Evolutionary conservation across 805 yeast genomes (phyloP).

Genomic region (Candida schatavii): DNA sequence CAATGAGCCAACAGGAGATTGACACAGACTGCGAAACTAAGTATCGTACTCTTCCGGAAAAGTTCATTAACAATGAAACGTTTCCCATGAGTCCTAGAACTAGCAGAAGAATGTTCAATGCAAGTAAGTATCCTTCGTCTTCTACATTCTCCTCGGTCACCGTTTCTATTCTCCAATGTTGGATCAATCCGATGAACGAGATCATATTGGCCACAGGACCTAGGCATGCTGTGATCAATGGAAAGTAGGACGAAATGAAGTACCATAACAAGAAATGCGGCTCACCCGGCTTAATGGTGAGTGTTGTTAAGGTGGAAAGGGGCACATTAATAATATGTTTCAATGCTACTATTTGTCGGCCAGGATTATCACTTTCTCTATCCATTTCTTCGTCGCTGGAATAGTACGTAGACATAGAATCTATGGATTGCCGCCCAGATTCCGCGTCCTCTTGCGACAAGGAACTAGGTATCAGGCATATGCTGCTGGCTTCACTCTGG

Average conservation of each 20-base stretch:
- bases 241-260: conserved; percentile 63
- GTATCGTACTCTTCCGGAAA: conserved; percentile 57
- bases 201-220: conserved; percentile 79
- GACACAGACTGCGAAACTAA: conserved; percentile 60
- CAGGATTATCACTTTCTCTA: not conserved
- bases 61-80: conserved; percentile 65
- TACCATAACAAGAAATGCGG: conserved; percentile 54
- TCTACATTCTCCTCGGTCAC: conserved; percentile 18
- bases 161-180: conserved; percentile 55
- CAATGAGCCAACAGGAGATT: conserved; percentile 61
- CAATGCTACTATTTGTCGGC: conserved; percentile 14
- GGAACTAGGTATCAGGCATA: not conserved
- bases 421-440: not conserved
- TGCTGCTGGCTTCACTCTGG: not conserved
- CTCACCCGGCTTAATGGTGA: conserved; percentile 38
- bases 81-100: conserved; percentile 68
- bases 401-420: not conserved
- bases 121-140: conserved; percentile 45
- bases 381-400: not conserved
- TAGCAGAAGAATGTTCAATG: conserved; percentile 61
- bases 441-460: not conserved
- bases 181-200: conserved; percentile 67
- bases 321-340: conserved; percentile 32
- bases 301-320: conserved; percentile 24
- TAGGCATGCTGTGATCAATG: conserved; percentile 70